phyloP scores from a whole-genome alignment of 805 yeast genomes.

The Grigorovia humatica region DNA sequence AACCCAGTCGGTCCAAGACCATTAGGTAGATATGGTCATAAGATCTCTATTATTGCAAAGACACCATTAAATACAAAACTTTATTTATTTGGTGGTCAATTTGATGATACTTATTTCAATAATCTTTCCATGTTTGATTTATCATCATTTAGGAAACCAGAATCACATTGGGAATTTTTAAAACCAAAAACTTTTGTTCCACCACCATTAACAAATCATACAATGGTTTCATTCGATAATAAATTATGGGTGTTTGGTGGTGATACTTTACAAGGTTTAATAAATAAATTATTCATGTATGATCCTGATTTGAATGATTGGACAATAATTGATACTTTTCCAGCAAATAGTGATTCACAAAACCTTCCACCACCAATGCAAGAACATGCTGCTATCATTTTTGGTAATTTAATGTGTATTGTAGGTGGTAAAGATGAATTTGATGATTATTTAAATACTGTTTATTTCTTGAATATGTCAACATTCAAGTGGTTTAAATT shows the following conservation, averaged over 20 bases:
- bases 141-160: slow-evolving; percentile 72
- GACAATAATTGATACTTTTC: slow-evolving; percentile 55
- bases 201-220: slow-evolving; percentile 84
- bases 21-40: slow-evolving; percentile 88
- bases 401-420: slow-evolving; percentile 67
- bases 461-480: slow-evolving; percentile 67
- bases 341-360: slow-evolving; percentile 13
- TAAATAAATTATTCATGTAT: slow-evolving; percentile 70
- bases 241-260: slow-evolving; percentile 90
- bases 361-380: slow-evolving; percentile 68
- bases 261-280: slow-evolving; percentile 59
- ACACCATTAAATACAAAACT: slow-evolving; percentile 48
- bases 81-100: slow-evolving; percentile 90
- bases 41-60: slow-evolving; percentile 64
- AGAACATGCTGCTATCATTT: slow-evolving; percentile 80
- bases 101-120: slow-evolving; percentile 70
- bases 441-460: slow-evolving; percentile 56
- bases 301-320: slow-evolving; percentile 62
- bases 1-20: slow-evolving; percentile 70
- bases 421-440: slow-evolving; percentile 80
- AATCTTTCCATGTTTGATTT: slow-evolving; percentile 83
- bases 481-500: slow-evolving; percentile 65
- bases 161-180: slow-evolving; percentile 74
- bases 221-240: slow-evolving; percentile 72
- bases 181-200: slow-evolving; percentile 39